Evolutionary conservation across 768 basidiomycete genomes (phyloP), one percentile per base, ranked within the genome.

Genomic region (Boletellus ananas): DNA sequence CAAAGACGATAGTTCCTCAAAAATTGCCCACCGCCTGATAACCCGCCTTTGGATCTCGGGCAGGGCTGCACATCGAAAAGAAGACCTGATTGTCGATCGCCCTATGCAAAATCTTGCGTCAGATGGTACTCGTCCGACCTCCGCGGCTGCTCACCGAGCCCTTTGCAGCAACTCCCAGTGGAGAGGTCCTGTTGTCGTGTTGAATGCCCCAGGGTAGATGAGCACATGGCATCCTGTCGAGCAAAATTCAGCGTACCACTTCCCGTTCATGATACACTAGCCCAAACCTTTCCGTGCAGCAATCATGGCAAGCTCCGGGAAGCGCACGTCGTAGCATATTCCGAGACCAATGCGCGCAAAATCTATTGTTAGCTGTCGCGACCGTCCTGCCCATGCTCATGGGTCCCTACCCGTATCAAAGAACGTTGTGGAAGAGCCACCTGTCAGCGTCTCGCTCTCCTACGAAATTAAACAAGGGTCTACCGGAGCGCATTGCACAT

Each of bases 31-130:
- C 89, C 49, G 95, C 93, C 62, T 96, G 92, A 67, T 98, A 98
- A 14, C 77, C 77, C 17, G 91, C 88, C 10, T 71, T 81, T 57
- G 86, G 62, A 57, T 95, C 86, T 20, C 94, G 80, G 3, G 96
- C 95, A 27, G 94, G 94, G 49, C 93, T 96, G 64, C 93, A 95
- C 92, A 94, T 95, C 1, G 89, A 79, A 54, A 97, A 81, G 71
- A 81, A 99, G n/a, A 98, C 81, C 69, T 98, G 94, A 62, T 98
- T 97, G 65, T 99, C 96, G 20, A 94, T 80, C 6, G 96, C 96
- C 50, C 94, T 94, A 59, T 18, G 55, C n/a, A 47, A 10, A 45
- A 12, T 10, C 12, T 27, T 40, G 25, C 8, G 17, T 67, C 35
- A 61, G 47, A 37, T 37, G 16, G n/a, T 20, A 21, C 21, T 43